Base-by-base conservation (phyloP, 2,329 filamentous ascomycete genomes). In the Nemania bipapillata region DNA sequence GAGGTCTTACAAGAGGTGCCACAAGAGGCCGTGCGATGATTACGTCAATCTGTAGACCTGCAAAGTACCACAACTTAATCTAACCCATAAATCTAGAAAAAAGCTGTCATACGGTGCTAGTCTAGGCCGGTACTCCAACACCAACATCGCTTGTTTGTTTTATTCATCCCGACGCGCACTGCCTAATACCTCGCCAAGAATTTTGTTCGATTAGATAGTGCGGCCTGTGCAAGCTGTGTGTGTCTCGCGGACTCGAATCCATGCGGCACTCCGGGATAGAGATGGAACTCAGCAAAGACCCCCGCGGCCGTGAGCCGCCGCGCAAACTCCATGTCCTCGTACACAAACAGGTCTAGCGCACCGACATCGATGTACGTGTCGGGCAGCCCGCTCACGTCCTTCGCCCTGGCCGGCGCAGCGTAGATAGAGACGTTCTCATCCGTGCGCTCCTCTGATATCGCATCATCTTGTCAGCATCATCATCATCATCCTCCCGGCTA, bases 281-380 rank as follows among this genome's bases (percentile, higher is more conserved):
- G 40, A 30, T 77, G 76, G 32, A 77, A 73, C 52, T 78, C 77
- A 7, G 74, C 70, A 17, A 70, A 62, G 5, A 74, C 73, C 56
- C 74, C 69, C 4, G 70, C 76, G 1, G 63, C 67, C 15, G 68
- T 64, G 28, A 78, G 59, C 30, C 72, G 66, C 12, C 67, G 37
- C 17, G 74, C 74, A 32, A 73, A 77, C 45, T 68, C 60, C 22
- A 72, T 53, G 50, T 69, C 70, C 57, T 78, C 77, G 30, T 74
- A 65, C 30, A 63, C 65, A 26, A 78, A 77, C 7, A 77, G 30
- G 57, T 78, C 76, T 30, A 77, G 55, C 5, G 55, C 64, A 3
- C 76, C 74, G 4, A 77, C 71, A 8, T 78, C 76, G 12, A 78
- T 76, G 42, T 72, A 77, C 5, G 73, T 72, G 45, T 72, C 67